phyloP scores from a whole-genome alignment of 768 basidiomycete genomes.

The Zangia roseola region DNA sequence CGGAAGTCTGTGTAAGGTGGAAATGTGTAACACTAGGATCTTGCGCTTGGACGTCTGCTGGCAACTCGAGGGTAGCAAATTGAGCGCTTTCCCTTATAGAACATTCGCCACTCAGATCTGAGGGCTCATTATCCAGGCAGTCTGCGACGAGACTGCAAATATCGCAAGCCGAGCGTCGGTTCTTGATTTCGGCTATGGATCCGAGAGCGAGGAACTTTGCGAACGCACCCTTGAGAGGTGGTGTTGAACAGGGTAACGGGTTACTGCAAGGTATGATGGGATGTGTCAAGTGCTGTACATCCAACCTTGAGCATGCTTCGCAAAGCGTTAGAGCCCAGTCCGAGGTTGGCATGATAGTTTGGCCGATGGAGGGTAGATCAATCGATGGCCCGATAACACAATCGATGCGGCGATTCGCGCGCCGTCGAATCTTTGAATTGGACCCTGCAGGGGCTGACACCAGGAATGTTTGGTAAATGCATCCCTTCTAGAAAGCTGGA shows the following conservation, averaged over 20 bases:
- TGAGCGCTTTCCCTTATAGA: neutral
- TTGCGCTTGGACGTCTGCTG: neutral
- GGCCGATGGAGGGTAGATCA: no score
- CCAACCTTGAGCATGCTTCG: neutral
- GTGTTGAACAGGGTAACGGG: neutral
- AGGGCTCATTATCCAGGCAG: constrained; percentile 8
- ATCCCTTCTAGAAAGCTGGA: no score
- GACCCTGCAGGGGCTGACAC: no score
- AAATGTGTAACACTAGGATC: constrained; percentile 12
- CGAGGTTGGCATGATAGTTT: no score
- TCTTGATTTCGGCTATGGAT: constrained; percentile 12
- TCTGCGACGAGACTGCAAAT: constrained; percentile 14
- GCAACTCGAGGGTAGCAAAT: constrained; percentile 11
- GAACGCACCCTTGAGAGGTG: neutral
- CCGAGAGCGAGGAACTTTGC: constrained; percentile 1
- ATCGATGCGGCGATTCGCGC: no score
- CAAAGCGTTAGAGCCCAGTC: neutral
- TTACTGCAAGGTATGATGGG: neutral
- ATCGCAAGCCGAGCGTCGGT: constrained; percentile 8
- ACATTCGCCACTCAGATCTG: constrained; percentile 8
- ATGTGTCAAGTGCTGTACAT: neutral
- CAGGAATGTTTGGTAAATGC: no score
- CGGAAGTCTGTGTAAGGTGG: constrained; percentile 10
- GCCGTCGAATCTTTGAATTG: no score
- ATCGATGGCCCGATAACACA: no score